phyloP scores from a whole-genome alignment of 2,329 filamentous ascomycete genomes.

The Cordyceps cicadae region DNA sequence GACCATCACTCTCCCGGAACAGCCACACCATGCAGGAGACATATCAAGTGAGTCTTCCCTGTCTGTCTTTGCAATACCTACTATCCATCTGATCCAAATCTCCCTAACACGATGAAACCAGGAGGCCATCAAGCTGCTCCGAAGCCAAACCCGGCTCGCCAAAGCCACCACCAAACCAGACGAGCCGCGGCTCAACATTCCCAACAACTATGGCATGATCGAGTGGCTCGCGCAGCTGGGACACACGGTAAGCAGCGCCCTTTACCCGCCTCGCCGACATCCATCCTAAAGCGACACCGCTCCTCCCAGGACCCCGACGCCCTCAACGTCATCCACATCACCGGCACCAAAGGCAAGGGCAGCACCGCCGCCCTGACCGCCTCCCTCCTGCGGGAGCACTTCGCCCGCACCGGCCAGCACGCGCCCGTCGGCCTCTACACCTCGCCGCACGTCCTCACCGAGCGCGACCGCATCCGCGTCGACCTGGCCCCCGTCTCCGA shows the following conservation, averaged over 20 bases:
- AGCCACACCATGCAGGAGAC: neutral
- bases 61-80: neutral
- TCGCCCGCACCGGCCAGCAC: conserved; percentile 16
- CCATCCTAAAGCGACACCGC: neutral
- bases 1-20: neutral
- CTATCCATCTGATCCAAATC: too few relatives aligned
- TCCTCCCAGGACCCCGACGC: neutral
- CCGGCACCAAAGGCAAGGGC: conserved; percentile 49
- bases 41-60: neutral
- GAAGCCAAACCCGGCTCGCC: neutral
- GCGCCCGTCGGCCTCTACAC: conserved; percentile 39
- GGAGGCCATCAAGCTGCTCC: conserved; percentile 4
- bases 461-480: conserved; percentile 35
- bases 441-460: conserved; percentile 37
- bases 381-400: conserved; percentile 30
- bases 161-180: neutral
- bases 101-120: neutral
- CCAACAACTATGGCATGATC: conserved; percentile 4
- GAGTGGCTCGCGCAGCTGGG: conserved; percentile 7
- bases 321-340: conserved; percentile 41
- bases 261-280: neutral
- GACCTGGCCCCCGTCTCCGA: conserved; percentile 28
- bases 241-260: neutral
- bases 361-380: conserved; percentile 40
- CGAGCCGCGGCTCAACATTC: conserved; percentile 5